Conservation (phyloP, 2,329 filamentous ascomycete species). For the Diaporthe longicolla region DNA sequence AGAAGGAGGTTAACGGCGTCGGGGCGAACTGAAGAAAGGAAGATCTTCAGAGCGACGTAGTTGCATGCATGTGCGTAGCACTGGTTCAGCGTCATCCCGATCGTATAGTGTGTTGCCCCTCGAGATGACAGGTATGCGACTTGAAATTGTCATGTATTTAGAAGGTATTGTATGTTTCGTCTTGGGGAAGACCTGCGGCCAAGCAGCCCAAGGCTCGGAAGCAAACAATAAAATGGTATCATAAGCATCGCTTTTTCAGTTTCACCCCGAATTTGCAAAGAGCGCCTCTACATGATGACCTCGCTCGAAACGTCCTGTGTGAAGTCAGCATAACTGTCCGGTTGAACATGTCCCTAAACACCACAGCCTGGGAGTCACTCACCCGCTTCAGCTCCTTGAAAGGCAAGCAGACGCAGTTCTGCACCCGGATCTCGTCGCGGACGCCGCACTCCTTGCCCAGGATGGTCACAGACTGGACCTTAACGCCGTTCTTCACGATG, state of each 20-base stretch:
- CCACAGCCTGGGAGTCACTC: constrained; percentile 55
- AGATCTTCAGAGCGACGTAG: too few relatives aligned
- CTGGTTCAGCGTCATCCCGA: not conserved
- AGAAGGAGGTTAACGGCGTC: not conserved
- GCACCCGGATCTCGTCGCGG: constrained; percentile 93
- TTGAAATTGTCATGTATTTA: constrained; percentile 8
- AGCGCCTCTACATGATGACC: constrained; percentile 70
- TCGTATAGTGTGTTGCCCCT: not conserved
- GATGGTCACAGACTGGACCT: constrained; percentile 98
- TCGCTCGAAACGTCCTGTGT: constrained; percentile 83
- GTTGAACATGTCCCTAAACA: not conserved
- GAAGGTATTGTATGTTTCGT: not conserved
- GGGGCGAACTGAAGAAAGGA: too few relatives aligned
- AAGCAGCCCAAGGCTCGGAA: not conserved
- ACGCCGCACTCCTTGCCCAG: constrained; percentile 96
- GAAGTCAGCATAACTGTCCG: constrained; percentile 1
- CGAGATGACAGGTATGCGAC: not conserved
- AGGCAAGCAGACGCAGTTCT: constrained; percentile 97
- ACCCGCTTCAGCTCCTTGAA: constrained; percentile 98
- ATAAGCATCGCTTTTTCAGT: constrained; percentile 28
- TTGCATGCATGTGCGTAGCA: not conserved
- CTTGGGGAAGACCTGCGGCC: not conserved
- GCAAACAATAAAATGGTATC: constrained; percentile 33
- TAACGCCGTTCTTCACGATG: constrained; percentile 97
- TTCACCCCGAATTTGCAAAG: not conserved